A percentile compares a stretch with the other conserved stretches of the same genome.
These are phyloP conservation scores for Stemphylium vesicarium DNA, from an alignment of 2,329 filamentous ascomycete species.

Conservation along the genomic window DNA sequence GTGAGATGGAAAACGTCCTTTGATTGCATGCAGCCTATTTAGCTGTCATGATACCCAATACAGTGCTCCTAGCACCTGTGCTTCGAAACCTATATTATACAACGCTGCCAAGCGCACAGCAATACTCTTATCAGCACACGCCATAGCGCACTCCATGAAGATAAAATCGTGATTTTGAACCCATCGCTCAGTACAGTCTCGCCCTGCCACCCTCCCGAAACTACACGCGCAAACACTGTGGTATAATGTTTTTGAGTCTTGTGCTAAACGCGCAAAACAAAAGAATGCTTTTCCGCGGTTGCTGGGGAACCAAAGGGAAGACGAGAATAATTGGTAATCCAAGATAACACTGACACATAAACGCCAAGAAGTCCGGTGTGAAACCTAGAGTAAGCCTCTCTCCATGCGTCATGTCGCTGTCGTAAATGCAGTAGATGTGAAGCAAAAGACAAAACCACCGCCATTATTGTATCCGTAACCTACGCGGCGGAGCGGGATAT, in stretches of 20 bases:
- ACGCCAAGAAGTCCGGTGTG: conserved; percentile 37
- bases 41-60: conserved; percentile 13
- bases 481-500: conserved; percentile 13
- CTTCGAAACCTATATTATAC: conserved; percentile 25
- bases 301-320: conserved; percentile 13
- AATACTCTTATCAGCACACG: background rate
- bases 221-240: conserved; percentile 10
- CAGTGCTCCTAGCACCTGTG: conserved; percentile 15
- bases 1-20: conserved; percentile 4
- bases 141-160: conserved; percentile 6
- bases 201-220: conserved; percentile 5
- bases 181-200: conserved; percentile 1
- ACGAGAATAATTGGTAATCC: conserved; percentile 30
- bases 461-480: conserved; percentile 9
- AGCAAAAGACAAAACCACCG: conserved; percentile 27
- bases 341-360: conserved; percentile 38
- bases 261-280: conserved; percentile 6
- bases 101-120: conserved; percentile 18
- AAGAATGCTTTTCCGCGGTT: conserved; percentile 7
- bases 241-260: conserved; percentile 10
- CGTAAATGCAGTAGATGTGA: conserved; percentile 50
- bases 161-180: conserved; percentile 2
- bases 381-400: conserved; percentile 29
- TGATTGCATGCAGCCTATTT: conserved; percentile 15
- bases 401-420: conserved; percentile 47